phyloP scores from a whole-genome alignment of 1,284 basidiomycete species.

The Malassezia vespertilionis region DNA sequence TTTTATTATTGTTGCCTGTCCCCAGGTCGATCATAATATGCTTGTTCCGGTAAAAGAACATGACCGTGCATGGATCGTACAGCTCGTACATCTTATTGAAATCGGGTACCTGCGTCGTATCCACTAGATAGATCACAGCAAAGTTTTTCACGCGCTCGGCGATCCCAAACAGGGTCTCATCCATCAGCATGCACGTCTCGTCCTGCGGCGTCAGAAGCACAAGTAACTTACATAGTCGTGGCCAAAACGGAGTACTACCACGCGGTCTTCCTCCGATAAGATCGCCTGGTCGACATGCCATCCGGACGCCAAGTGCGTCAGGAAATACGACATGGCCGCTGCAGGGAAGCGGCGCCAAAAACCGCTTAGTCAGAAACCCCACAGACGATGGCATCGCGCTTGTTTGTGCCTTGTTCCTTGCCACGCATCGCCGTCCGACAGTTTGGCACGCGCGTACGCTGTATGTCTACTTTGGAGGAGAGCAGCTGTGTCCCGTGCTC shows the following conservation, averaged over 20 bases:
- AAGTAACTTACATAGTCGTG: slow-evolving; percentile 57
- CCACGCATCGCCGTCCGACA: too few species aligned
- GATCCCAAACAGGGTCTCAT: slow-evolving; percentile 85
- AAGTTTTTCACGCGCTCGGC: slow-evolving; percentile 97
- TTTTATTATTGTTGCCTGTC: slow-evolving; percentile 99
- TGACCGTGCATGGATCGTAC: slow-evolving; percentile 29
- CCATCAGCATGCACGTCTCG: slow-evolving; percentile 94
- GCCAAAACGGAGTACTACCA: slow-evolving; percentile 89
- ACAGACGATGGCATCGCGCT: background rate
- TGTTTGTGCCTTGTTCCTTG: too few species aligned
- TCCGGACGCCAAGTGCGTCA: slow-evolving; percentile 68
- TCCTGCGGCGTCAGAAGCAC: slow-evolving; percentile 50
- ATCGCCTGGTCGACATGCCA: slow-evolving; percentile 60
- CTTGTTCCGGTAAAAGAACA: slow-evolving; percentile 60
- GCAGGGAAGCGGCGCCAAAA: background rate
- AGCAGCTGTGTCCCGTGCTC: slow-evolving; percentile 10
- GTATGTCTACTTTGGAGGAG: too few species aligned
- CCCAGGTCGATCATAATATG: slow-evolving; percentile 99
- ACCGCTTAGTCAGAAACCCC: slow-evolving; percentile 7
- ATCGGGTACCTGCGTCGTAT: slow-evolving; percentile 94
- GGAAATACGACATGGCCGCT: slow-evolving; percentile 57
- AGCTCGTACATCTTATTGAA: slow-evolving; percentile 71
- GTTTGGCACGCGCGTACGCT: too few species aligned
- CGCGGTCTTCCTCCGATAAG: slow-evolving; percentile 88
- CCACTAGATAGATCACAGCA: slow-evolving; percentile 86